Conservation (phyloP, 371 early-diverging fungal genomes). For the Mucor lusitanicus region DNA sequence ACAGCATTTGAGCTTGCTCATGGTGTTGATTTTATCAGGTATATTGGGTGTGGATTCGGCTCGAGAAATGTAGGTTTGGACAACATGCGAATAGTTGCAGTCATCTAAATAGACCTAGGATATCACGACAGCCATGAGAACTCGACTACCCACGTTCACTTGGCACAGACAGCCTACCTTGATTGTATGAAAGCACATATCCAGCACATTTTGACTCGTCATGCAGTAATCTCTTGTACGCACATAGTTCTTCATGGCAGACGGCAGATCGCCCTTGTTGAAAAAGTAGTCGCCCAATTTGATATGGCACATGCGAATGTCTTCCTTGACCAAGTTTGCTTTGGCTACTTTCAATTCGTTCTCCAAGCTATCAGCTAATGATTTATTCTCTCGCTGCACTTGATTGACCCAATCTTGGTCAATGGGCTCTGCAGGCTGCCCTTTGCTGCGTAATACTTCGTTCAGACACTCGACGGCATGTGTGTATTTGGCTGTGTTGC, state of each 20-base stretch:
- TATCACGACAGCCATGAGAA: no score
- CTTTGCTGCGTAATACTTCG: constrained; percentile 40
- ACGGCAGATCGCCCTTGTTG: constrained; percentile 66
- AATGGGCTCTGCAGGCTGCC: neutral
- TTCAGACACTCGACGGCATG: constrained; percentile 53
- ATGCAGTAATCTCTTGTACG: constrained; percentile 81
- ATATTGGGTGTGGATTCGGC: constrained; percentile 72
- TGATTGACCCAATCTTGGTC: constrained; percentile 62
- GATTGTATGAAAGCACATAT: constrained; percentile 82
- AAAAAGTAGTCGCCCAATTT: constrained; percentile 79
- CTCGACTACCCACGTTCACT: no score
- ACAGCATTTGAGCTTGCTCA: constrained; percentile 69
- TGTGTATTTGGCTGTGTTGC: constrained; percentile 58
- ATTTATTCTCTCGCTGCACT: constrained; percentile 48
- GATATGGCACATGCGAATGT: constrained; percentile 75
- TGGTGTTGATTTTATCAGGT: constrained; percentile 56
- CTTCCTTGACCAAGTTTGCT: constrained; percentile 75
- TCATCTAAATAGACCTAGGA: constrained; percentile 74
- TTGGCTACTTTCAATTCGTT: constrained; percentile 74
- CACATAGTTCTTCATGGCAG: constrained; percentile 70
- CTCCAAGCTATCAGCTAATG: constrained; percentile 65
- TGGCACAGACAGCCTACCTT: constrained; percentile 48
- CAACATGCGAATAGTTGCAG: constrained; percentile 68
- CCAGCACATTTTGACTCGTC: constrained; percentile 70
- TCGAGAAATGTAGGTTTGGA: constrained; percentile 69